Evolutionary conservation across 2,329 filamentous ascomycete genomes (phyloP).

Genomic region (Diaporthe citriasiana): DNA sequence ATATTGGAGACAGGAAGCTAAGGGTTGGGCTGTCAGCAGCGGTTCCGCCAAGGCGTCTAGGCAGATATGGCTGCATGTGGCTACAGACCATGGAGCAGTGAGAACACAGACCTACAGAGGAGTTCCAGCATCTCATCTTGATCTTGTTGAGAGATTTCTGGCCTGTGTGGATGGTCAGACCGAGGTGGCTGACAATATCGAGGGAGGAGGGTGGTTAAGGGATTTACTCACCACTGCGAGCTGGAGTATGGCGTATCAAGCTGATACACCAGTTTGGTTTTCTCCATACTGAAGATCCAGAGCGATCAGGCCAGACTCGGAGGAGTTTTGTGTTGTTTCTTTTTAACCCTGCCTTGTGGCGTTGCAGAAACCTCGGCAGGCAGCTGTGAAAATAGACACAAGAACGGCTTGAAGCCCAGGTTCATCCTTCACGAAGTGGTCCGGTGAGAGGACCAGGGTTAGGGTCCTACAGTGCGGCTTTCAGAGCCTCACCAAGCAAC

Average conservation of each 20-base stretch:
- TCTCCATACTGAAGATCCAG: constrained; percentile 57
- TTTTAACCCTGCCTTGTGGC: not conserved
- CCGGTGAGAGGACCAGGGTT: constrained; percentile 9
- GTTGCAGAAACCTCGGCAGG: not conserved
- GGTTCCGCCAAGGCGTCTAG: not conserved
- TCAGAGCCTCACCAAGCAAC: not conserved
- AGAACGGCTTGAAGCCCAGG: not conserved
- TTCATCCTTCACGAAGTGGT: not conserved
- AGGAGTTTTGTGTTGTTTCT: not conserved
- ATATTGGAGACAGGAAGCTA: constrained; percentile 75
- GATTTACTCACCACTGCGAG: constrained; percentile 66
- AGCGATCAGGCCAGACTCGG: not conserved
- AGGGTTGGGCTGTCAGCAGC: constrained; percentile 14
- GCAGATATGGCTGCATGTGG: not conserved
- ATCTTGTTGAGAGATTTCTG: constrained; percentile 67
- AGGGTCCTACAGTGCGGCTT: not conserved
- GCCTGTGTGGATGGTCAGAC: constrained; percentile 63
- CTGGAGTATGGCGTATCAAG: constrained; percentile 76
- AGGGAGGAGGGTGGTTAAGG: constrained; percentile 23
- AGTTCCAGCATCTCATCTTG: constrained; percentile 77
- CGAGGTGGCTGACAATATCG: not conserved
- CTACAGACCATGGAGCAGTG: constrained; percentile 31
- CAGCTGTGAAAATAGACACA: not conserved
- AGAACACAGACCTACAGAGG: constrained; percentile 70
- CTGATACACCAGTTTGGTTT: constrained; percentile 73